phyloP scores from a whole-genome alignment of 352 stramenopile species.

The Phytophthora ramorum region DNA sequence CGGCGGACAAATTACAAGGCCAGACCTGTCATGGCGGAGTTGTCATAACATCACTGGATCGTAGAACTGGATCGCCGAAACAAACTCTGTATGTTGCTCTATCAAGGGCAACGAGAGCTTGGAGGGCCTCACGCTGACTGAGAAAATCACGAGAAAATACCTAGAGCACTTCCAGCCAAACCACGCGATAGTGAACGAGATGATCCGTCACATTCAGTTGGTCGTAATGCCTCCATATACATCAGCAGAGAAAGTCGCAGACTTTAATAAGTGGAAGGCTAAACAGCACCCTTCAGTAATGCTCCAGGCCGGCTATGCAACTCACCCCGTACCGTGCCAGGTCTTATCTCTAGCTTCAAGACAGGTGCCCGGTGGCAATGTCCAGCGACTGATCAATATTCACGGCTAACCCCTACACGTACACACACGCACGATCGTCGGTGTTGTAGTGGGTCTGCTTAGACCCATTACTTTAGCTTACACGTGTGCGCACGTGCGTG shows the following conservation, averaged over 20 bases:
- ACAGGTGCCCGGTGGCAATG: too few relatives aligned
- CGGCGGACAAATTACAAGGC: too few relatives aligned
- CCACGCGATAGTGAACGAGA: not conserved
- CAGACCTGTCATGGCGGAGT: too few relatives aligned
- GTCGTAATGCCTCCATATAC: not conserved
- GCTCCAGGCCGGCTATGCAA: too few relatives aligned
- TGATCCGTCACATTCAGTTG: not conserved
- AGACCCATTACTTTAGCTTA: too few relatives aligned
- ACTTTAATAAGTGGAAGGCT: not conserved
- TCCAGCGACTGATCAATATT: too few relatives aligned
- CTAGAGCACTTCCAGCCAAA: not conserved
- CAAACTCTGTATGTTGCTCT: slow-evolving; percentile 1
- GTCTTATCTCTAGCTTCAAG: too few relatives aligned
- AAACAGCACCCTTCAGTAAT: not conserved
- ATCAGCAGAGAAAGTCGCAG: not conserved
- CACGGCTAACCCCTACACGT: too few relatives aligned
- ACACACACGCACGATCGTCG: too few relatives aligned
- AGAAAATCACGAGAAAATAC: not conserved
- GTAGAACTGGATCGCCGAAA: not conserved
- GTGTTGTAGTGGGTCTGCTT: too few relatives aligned
- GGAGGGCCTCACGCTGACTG: not conserved
- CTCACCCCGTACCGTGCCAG: too few relatives aligned
- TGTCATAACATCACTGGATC: slow-evolving; percentile 19
- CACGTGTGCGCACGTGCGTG: too few relatives aligned
- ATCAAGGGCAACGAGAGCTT: not conserved